Conservation (phyloP, 805 yeast species). For the Maudiozyma barnettii region DNA sequence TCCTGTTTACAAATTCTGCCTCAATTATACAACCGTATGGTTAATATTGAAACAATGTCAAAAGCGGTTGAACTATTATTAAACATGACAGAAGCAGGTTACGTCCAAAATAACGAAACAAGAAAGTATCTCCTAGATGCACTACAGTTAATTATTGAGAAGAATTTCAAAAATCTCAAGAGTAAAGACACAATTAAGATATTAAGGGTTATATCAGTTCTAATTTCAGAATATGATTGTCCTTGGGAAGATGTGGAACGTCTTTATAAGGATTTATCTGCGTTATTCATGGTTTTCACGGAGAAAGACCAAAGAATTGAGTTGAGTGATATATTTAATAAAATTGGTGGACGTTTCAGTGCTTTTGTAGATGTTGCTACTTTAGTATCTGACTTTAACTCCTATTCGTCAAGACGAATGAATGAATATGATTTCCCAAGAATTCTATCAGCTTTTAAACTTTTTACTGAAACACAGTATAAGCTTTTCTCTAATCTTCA, state of each 20-base stretch:
- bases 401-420: conserved; percentile 52
- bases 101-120: conserved; percentile 45
- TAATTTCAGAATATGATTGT: conserved; percentile 47
- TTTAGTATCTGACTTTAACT: conserved; percentile 57
- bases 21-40: conserved; percentile 32
- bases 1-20: conserved; percentile 45
- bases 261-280: conserved; percentile 43
- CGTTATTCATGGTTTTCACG: conserved; percentile 46
- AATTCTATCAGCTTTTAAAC: conserved; percentile 57
- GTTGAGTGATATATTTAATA: conserved; percentile 49
- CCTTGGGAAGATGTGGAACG: conserved; percentile 40
- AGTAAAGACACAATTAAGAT: conserved; percentile 46
- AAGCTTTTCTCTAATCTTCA: conserved; percentile 38
- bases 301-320: conserved; percentile 55
- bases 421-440: conserved; percentile 73
- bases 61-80: conserved; percentile 43
- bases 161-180: conserved; percentile 44
- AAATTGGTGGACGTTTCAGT: conserved; percentile 45
- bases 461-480: conserved; percentile 49
- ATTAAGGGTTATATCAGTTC: conserved; percentile 44
- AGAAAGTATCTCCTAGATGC: conserved; percentile 46
- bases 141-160: conserved; percentile 50
- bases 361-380: conserved; percentile 38
- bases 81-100: conserved; percentile 47
- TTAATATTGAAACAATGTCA: conserved; percentile 38